Evolutionary conservation across 768 basidiomycete species (phyloP).

Genomic region (Steccherinum ochraceum): DNA sequence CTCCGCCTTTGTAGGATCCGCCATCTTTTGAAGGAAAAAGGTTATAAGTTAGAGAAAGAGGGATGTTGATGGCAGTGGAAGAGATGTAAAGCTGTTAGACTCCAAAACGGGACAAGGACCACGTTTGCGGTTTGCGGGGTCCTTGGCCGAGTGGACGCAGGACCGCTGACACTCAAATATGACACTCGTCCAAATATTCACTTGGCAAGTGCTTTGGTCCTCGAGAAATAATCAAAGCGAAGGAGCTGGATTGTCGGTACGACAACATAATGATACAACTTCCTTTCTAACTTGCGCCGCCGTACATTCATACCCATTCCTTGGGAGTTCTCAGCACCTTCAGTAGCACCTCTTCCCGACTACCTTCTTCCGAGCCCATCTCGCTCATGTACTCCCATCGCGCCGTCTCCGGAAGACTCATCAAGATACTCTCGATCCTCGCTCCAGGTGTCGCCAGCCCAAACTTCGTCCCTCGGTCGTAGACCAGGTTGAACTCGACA

Average conservation of each 20-base stretch:
- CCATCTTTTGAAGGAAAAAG: constrained; percentile 33
- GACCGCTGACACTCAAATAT: neutral
- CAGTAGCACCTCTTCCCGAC: constrained; percentile 44
- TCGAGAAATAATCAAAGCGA: too few relatives aligned
- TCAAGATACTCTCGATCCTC: constrained; percentile 57
- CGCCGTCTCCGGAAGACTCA: constrained; percentile 59
- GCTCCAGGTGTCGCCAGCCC: constrained; percentile 55
- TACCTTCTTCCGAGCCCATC: constrained; percentile 41
- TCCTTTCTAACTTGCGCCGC: neutral
- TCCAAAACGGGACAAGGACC: too few relatives aligned
- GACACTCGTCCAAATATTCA: too few relatives aligned
- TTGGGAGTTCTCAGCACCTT: constrained; percentile 42
- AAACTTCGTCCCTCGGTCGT: constrained; percentile 65
- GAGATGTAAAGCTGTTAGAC: too few relatives aligned
- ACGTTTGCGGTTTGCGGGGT: neutral
- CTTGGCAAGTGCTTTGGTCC: too few relatives aligned
- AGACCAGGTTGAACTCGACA: constrained; percentile 82
- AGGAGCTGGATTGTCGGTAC: too few relatives aligned
- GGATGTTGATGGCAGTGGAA: neutral
- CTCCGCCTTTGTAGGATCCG: constrained; percentile 79
- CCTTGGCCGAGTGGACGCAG: neutral
- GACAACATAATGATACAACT: too few relatives aligned
- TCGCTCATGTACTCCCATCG: constrained; percentile 66
- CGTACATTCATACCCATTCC: constrained; percentile 37
- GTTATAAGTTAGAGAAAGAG: neutral